Evolutionary conservation across 331 rosid genomes (phyloP).

Genomic region (Quercus lobata): DNA sequence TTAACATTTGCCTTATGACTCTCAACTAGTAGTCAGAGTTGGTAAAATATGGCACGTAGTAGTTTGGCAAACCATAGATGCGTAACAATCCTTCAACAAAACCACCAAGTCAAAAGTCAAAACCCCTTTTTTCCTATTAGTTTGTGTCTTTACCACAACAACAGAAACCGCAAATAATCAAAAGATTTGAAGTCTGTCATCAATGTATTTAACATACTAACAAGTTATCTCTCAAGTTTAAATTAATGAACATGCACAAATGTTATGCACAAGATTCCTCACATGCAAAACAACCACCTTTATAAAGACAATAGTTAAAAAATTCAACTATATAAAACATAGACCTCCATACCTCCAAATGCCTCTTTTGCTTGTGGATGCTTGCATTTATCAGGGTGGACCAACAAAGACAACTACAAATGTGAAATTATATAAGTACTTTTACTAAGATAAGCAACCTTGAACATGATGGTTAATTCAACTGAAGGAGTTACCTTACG

Average conservation of each 20-base stretch:
- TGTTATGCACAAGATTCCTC: not conserved
- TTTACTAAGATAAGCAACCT: not conserved
- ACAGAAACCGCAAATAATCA: not conserved
- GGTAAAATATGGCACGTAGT: not conserved
- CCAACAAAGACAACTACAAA: conserved; percentile 82
- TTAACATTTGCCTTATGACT: not conserved
- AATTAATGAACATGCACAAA: not conserved
- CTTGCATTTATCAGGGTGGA: conserved; percentile 99
- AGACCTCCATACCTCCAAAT: conserved; percentile 66
- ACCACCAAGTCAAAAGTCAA: not conserved
- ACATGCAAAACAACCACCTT: not conserved
- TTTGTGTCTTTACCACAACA: not conserved
- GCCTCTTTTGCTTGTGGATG: conserved; percentile 98
- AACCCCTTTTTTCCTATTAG: not conserved
- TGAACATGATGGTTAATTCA: not conserved
- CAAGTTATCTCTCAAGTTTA: not conserved
- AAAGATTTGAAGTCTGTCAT: not conserved
- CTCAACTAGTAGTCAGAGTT: not conserved
- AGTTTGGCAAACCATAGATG: not conserved
- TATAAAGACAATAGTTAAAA: not conserved
- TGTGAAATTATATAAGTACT: not conserved
- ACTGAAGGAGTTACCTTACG: conserved; percentile 64
- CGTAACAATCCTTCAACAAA: not conserved
- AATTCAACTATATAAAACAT: conserved; percentile 8
- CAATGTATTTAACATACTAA: not conserved